Evolutionary conservation across 805 yeast species (phyloP).

Genomic region (Wickerhamomyces xylosicus): DNA sequence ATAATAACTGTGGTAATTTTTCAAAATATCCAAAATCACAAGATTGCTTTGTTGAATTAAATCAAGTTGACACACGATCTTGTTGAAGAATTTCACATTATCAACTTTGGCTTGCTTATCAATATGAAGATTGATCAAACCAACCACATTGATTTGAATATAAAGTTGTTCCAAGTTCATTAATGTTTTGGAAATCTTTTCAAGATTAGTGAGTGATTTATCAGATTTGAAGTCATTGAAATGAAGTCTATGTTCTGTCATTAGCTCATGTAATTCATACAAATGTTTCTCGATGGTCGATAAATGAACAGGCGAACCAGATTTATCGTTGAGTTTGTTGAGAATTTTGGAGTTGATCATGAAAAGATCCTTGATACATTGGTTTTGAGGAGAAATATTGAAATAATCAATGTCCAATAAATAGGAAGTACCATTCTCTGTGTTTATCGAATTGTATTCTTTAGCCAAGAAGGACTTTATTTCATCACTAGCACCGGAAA

Average conservation of each 20-base stretch:
- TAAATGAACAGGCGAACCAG: conserved; percentile 1
- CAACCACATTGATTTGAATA: background rate
- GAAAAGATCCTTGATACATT: background rate
- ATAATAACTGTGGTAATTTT: conserved; percentile 12
- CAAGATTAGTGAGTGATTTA: no score
- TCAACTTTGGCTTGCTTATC: background rate
- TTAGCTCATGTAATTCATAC: conserved; percentile 4
- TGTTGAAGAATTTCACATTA: no score
- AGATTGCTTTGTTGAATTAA: no score
- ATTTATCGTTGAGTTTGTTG: background rate
- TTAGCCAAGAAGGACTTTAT: conserved; percentile 1
- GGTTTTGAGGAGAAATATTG: conserved; percentile 7
- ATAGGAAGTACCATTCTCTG: conserved; percentile 12
- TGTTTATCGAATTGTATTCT: conserved; percentile 7
- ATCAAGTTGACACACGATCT: no score
- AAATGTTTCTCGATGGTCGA: conserved; percentile 2
- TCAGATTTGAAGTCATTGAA: no score
- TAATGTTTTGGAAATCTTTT: no score
- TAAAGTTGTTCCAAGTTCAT: no score
- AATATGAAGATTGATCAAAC: conserved; percentile 2
- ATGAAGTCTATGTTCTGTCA: no score
- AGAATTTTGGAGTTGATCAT: background rate
- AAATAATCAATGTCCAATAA: conserved; percentile 11
- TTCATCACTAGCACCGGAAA: no score
- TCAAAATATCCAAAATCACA: conserved; percentile 11